Evolutionary conservation across 306 rosid genomes (phyloP).

Genomic region (Betula pendula): DNA sequence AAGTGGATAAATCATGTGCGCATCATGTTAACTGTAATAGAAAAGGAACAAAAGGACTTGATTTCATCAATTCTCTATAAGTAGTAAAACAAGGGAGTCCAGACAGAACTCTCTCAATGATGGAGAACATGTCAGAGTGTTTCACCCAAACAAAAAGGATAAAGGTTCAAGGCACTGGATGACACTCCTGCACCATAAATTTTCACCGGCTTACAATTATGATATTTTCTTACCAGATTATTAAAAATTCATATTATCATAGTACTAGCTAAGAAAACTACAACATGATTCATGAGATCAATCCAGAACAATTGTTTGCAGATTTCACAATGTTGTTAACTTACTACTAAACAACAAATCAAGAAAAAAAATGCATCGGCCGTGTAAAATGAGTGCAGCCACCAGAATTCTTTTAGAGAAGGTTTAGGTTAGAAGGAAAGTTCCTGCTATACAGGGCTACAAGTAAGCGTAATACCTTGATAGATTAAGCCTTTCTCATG

Average conservation of each 20-base stretch:
- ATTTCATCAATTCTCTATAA: not conserved
- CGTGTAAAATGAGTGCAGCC: not conserved
- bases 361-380: not conserved
- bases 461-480: conserved; percentile 62
- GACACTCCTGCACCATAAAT: not conserved
- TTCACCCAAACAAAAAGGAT: not conserved
- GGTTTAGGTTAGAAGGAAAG: conserved; percentile 6
- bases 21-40: not conserved
- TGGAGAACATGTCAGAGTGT: not conserved
- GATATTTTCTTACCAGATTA: not conserved
- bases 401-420: not conserved
- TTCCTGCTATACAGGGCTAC: conserved; percentile 11
- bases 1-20: not conserved
- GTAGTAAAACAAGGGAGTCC: not conserved
- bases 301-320: not conserved
- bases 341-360: not conserved
- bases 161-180: not conserved
- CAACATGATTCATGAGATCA: conserved; percentile 2
- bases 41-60: not conserved
- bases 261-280: not conserved
- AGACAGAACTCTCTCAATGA: not conserved
- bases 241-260: not conserved
- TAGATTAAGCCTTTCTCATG: conserved; percentile 94
- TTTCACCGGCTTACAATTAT: not conserved
- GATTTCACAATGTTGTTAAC: not conserved